A percentile compares a stretch with the other conserved stretches of the same genome.
Evolutionary conservation across 2,329 filamentous ascomycete genomes (phyloP).

Genomic region (Dactylellina cionopaga): DNA sequence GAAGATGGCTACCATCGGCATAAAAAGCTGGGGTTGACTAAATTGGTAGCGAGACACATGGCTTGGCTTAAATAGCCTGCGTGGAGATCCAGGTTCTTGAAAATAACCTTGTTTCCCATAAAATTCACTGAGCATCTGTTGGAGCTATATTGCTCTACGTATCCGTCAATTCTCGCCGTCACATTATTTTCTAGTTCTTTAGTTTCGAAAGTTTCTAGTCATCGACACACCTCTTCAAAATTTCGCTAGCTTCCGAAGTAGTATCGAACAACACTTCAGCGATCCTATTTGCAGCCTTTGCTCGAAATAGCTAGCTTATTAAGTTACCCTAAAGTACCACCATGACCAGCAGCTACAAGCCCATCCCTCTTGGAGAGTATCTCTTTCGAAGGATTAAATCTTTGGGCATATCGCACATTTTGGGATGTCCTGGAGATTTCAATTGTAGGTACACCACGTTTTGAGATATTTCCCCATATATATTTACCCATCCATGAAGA

Average conservation of each 20-base stretch:
- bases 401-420: slow-evolving; percentile 57
- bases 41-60: slow-evolving; percentile 30
- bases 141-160: neutral
- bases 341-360: slow-evolving; percentile 52
- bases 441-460: slow-evolving; percentile 54
- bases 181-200: no score
- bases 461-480: no score
- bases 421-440: slow-evolving; percentile 58
- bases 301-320: no score
- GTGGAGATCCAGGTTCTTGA: slow-evolving; percentile 1
- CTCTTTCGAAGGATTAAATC: slow-evolving; percentile 56
- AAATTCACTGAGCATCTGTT: neutral
- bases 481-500: no score
- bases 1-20: slow-evolving; percentile 41
- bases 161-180: neutral
- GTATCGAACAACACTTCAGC: no score
- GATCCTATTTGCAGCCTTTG: no score
- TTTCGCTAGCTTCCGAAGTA: no score
- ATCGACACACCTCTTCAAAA: no score
- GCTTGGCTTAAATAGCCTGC: slow-evolving; percentile 50
- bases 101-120: slow-evolving; percentile 23
- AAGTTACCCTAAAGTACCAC: no score
- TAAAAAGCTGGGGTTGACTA: slow-evolving; percentile 22
- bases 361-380: slow-evolving; percentile 57
- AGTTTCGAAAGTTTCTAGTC: no score